These are phyloP conservation scores for Maudiozyma humilis DNA, from an alignment of 1,139 yeast species.

Conservation along the genomic window DNA sequence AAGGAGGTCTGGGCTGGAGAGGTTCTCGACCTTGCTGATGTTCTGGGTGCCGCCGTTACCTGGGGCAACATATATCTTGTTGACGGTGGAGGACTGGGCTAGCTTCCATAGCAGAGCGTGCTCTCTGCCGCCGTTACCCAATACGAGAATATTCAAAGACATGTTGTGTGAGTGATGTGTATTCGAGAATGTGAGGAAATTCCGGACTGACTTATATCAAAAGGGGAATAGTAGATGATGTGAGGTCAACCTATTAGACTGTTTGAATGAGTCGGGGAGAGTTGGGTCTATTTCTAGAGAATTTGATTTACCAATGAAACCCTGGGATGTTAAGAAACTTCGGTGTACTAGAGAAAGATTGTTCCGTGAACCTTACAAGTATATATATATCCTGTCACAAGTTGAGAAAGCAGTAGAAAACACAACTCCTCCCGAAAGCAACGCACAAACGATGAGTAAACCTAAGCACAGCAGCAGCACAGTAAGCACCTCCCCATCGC, in stretches of 20 bases:
- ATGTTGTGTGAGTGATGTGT: slow-evolving; percentile 11
- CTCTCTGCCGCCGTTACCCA: slow-evolving; percentile 99
- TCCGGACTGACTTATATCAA: no score
- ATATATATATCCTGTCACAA: no score
- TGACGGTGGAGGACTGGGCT: slow-evolving; percentile 65
- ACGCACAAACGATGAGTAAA: background rate
- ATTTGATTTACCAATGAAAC: no score
- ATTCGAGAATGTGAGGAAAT: background rate
- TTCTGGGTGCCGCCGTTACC: slow-evolving; percentile 84
- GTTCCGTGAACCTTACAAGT: background rate
- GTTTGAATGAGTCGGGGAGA: no score
- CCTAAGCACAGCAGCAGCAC: no score
- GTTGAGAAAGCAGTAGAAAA: no score
- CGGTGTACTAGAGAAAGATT: background rate
- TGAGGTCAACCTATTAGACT: no score
- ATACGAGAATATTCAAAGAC: slow-evolving; percentile 61
- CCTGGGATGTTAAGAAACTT: background rate
- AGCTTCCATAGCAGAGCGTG: slow-evolving; percentile 94
- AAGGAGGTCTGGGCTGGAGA: slow-evolving; percentile 44
- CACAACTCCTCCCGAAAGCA: no score
- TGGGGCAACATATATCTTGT: slow-evolving; percentile 81
- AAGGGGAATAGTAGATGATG: background rate
- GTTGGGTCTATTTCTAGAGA: no score
- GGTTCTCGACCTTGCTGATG: slow-evolving; percentile 53
- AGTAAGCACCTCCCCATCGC: no score